Percentiles rank a stretch among this genome's conserved stretches.
Evolutionary conservation across 169 alveolate species (phyloP).

Genomic region (Sarcocystis neurona): DNA sequence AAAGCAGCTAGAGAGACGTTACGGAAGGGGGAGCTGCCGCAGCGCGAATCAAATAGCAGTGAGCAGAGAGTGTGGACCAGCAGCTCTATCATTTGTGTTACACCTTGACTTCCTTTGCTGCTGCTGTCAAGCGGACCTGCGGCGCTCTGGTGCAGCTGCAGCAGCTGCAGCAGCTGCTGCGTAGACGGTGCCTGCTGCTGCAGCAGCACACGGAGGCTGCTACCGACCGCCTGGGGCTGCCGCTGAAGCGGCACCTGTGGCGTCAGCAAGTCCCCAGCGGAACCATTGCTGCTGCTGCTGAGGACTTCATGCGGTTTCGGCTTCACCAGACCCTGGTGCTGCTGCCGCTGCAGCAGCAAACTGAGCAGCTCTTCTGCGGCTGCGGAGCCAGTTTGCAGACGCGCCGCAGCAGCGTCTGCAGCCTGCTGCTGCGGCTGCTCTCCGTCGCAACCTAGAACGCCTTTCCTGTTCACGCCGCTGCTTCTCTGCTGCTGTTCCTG

Average conservation of each 20-base stretch:
- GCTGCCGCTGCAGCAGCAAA: too few relatives aligned
- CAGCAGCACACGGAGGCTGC: slow-evolving; percentile 2
- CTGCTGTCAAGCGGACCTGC: neutral
- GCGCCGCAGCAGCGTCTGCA: too few relatives aligned
- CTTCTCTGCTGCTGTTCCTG: too few relatives aligned
- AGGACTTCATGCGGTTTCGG: too few relatives aligned
- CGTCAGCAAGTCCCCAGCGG: neutral
- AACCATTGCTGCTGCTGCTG: neutral
- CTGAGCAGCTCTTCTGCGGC: too few relatives aligned
- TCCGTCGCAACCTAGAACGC: too few relatives aligned
- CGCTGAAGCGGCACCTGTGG: neutral
- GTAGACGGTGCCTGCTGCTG: slow-evolving; percentile 38
- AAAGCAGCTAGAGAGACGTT: neutral
- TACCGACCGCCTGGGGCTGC: slow-evolving; percentile 23
- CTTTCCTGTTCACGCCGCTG: too few relatives aligned
- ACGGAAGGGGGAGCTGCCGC: neutral
- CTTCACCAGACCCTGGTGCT: too few relatives aligned
- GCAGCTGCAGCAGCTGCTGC: slow-evolving; percentile 20
- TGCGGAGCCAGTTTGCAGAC: too few relatives aligned
- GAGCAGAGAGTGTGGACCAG: slow-evolving; percentile 10
- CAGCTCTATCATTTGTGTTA: neutral
- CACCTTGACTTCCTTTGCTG: neutral
- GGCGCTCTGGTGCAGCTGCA: neutral
- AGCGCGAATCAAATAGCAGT: slow-evolving; percentile 6
- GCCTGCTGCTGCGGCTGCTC: too few relatives aligned